phyloP scores from a whole-genome alignment of 2,329 filamentous ascomycete genomes.

The Trichothecium sympodiale region DNA sequence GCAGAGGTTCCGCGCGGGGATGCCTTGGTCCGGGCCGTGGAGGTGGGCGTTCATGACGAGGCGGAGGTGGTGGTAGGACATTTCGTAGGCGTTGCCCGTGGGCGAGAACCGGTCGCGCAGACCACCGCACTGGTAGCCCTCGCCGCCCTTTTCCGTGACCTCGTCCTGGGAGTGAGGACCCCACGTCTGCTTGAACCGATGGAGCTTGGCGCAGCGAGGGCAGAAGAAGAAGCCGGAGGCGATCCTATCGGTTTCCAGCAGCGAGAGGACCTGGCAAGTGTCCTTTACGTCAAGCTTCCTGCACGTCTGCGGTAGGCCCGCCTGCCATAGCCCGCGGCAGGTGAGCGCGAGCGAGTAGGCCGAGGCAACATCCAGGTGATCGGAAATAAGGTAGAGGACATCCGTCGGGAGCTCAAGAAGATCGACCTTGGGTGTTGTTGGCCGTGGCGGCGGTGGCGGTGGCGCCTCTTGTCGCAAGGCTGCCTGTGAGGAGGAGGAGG shows the following conservation, averaged over 20 bases:
- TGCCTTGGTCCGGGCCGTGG: conserved; percentile 10
- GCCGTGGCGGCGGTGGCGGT: too few species aligned
- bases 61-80: conserved; percentile 10
- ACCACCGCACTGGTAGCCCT: conserved; percentile 4
- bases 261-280: conserved; percentile 5
- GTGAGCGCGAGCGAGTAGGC: conserved; percentile 9
- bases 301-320: conserved; percentile 2
- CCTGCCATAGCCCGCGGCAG: conserved; percentile 6
- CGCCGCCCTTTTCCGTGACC: neutral
- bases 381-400: conserved; percentile 9
- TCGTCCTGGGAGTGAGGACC: conserved; percentile 6
- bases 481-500: too few species aligned
- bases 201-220: conserved; percentile 9
- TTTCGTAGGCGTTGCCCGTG: conserved; percentile 9
- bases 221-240: conserved; percentile 10
- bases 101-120: conserved; percentile 10
- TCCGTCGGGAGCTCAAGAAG: conserved; percentile 10
- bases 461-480: too few species aligned
- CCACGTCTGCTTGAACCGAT: conserved; percentile 7
- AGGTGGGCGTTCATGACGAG: conserved; percentile 12
- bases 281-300: conserved; percentile 4
- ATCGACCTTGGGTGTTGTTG: too few species aligned
- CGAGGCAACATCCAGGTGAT: conserved; percentile 9
- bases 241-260: conserved; percentile 9
- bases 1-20: conserved; percentile 9